Conservation (phyloP, 179 eudicot genomes). For the Spergularia azorica region DNA sequence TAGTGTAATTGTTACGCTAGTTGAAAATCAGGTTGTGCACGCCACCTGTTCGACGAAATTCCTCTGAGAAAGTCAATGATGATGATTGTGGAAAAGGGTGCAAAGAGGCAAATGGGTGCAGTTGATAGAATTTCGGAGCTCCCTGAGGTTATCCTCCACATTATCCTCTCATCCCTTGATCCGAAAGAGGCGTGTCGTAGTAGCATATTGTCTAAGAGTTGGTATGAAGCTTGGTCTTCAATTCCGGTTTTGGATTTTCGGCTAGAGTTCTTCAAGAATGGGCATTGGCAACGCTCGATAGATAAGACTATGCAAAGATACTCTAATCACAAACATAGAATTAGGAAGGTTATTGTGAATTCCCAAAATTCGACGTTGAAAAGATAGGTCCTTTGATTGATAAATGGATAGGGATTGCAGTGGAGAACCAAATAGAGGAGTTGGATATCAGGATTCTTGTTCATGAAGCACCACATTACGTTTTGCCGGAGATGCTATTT, state of each 20-base stretch:
- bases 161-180: not conserved
- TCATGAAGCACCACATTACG: not conserved
- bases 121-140: not conserved
- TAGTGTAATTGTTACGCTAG: no score
- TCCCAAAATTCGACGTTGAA: not conserved
- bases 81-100: not conserved
- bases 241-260: not conserved
- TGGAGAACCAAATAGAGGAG: not conserved
- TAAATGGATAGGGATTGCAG: not conserved
- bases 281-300: not conserved
- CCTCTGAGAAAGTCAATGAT: not conserved
- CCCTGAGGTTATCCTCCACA: not conserved
- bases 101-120: not conserved
- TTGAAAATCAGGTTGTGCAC: no score
- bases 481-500: not conserved
- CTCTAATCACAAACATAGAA: not conserved
- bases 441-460: not conserved
- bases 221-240: not conserved
- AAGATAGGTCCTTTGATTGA: not conserved
- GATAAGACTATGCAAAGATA: not conserved
- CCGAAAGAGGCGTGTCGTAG: not conserved
- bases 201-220: not conserved
- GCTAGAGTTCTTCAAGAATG: not conserved
- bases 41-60: not conserved
- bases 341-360: not conserved